Conservation (phyloP, 2,329 filamentous ascomycete species). For the Colletotrichum aenigma region DNA sequence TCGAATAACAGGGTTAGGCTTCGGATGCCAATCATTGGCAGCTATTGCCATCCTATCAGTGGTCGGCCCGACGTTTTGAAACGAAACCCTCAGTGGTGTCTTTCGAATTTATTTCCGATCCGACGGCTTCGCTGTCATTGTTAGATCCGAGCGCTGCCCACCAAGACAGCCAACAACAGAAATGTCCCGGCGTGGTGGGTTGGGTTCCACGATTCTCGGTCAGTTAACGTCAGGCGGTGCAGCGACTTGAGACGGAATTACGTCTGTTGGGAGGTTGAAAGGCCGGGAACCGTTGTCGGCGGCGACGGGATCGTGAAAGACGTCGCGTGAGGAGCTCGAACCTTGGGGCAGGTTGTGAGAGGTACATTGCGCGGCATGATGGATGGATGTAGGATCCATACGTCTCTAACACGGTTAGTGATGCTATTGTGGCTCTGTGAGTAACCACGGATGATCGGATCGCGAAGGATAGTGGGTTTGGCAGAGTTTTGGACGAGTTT, state of each 20-base stretch:
- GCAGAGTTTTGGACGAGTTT: not conserved
- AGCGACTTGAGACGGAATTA: slow-evolving; percentile 1
- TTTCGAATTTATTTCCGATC: not conserved
- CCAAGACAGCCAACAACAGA: not conserved
- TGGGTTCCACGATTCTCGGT: not conserved
- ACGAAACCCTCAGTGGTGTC: not conserved
- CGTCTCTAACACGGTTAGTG: not conserved
- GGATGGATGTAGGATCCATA: not conserved
- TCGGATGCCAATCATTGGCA: not conserved
- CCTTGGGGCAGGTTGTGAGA: not conserved
- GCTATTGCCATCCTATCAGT: not conserved
- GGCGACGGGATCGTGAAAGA: not conserved
- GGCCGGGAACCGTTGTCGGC: not conserved
- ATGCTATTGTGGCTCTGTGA: not conserved
- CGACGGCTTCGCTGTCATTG: not conserved
- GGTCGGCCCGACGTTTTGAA: not conserved
- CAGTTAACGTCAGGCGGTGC: not conserved
- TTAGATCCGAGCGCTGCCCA: not conserved
- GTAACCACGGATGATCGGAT: not conserved
- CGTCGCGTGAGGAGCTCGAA: not conserved
- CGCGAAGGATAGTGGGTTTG: not conserved
- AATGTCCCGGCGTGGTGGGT: not conserved
- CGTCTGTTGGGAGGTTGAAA: not conserved
- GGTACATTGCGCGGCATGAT: not conserved
- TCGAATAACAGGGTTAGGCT: not conserved